These are phyloP conservation scores for Chrysosporium keratinophilum DNA, from an alignment of 2,329 filamentous ascomycete genomes.

Conservation along the genomic window DNA sequence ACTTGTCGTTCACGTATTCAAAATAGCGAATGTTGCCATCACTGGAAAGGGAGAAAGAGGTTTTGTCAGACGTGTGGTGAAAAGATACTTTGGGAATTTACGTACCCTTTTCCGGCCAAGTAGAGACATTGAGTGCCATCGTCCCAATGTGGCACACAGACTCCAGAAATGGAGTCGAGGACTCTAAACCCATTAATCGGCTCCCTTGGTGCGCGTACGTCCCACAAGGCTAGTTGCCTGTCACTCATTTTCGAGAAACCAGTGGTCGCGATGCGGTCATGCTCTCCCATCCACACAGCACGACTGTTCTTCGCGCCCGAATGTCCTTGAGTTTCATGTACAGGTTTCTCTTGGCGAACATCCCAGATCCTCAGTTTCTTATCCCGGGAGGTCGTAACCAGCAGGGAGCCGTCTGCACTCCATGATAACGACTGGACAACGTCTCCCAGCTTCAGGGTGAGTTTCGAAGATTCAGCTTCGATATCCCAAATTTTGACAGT, in stretches of 20 bases:
- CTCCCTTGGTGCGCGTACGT: constrained; percentile 65
- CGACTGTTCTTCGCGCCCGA: constrained; percentile 94
- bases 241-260: constrained; percentile 99
- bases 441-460: constrained; percentile 75
- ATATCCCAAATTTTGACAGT: constrained; percentile 96
- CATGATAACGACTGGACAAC: constrained; percentile 93
- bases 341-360: constrained; percentile 79
- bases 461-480: constrained; percentile 60
- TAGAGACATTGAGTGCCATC: constrained; percentile 92
- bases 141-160: constrained; percentile 99
- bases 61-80: constrained; percentile 9
- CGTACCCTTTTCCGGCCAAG: constrained; percentile 90
- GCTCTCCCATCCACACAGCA: constrained; percentile 92
- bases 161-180: constrained; percentile 90
- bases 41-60: constrained; percentile 41
- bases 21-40: constrained; percentile 99
- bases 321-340: constrained; percentile 76
- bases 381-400: constrained; percentile 90
- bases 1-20: constrained; percentile 97
- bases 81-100: constrained; percentile 12
- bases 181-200: constrained; percentile 84
- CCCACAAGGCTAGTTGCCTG: constrained; percentile 90
- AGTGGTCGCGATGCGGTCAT: constrained; percentile 89
- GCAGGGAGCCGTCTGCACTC: constrained; percentile 76
- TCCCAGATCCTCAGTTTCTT: constrained; percentile 99